phyloP scores from a whole-genome alignment of 805 yeast species.

The Geotrichum ghanense region DNA sequence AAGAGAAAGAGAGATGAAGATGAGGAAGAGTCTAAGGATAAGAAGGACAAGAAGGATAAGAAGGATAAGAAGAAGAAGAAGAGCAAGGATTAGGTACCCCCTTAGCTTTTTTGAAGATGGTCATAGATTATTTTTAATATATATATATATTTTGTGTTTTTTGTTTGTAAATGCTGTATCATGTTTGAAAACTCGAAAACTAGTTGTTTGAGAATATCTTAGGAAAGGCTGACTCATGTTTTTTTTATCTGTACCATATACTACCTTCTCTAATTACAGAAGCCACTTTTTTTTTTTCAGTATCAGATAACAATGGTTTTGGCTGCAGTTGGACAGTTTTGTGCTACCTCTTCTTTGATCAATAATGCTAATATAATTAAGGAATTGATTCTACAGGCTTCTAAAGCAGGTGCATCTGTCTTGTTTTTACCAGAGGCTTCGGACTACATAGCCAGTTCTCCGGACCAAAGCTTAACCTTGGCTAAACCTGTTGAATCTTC shows the following conservation, averaged over 20 bases:
- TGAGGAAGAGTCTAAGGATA: conserved; percentile 22
- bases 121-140: too few species aligned
- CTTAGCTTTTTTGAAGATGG: not conserved
- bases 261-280: too few species aligned
- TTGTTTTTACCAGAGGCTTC: conserved; percentile 90
- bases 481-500: conserved; percentile 35
- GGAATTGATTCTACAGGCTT: conserved; percentile 52
- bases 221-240: too few species aligned
- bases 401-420: conserved; percentile 46
- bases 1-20: conserved; percentile 23
- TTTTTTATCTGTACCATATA: too few species aligned
- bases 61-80: conserved; percentile 20
- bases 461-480: conserved; percentile 51
- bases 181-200: too few species aligned
- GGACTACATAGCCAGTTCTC: conserved; percentile 69
- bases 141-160: not conserved
- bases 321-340: conserved; percentile 79
- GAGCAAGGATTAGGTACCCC: not conserved
- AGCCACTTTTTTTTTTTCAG: too few species aligned
- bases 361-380: conserved; percentile 52
- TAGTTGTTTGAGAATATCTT: too few species aligned
- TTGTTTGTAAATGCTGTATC: not conserved
- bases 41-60: conserved; percentile 20
- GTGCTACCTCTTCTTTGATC: conserved; percentile 53
- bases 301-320: conserved; percentile 35